phyloP scores from a whole-genome alignment of 1,284 basidiomycete genomes.

The Pascua sp. region DNA sequence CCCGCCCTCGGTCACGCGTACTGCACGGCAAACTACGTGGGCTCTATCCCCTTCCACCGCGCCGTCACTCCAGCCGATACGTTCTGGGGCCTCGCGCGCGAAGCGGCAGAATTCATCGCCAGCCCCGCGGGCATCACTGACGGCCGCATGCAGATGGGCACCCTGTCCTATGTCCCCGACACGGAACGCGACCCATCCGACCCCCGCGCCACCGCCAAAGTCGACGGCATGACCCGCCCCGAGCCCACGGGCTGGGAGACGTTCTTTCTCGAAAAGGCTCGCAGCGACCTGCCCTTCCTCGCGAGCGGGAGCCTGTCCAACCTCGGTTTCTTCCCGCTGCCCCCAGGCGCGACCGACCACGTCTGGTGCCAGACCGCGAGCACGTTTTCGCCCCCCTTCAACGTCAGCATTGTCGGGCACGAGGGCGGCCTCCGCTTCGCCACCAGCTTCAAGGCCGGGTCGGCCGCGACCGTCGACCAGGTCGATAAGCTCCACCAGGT shows the following conservation, averaged over 20 bases:
- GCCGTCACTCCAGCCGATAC: constrained; percentile 2
- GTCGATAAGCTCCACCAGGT: too few relatives aligned
- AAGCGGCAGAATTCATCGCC: background rate
- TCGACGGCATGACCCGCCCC: constrained; percentile 8
- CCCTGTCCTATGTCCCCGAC: constrained; percentile 34
- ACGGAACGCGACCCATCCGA: background rate
- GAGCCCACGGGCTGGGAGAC: constrained; percentile 38
- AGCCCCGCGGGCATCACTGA: background rate
- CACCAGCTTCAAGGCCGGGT: background rate
- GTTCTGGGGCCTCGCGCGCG: constrained; percentile 25
- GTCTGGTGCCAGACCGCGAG: constrained; percentile 29
- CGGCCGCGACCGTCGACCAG: too few relatives aligned
- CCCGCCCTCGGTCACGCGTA: constrained; percentile 17
- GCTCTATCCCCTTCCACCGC: constrained; percentile 10
- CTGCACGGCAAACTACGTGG: constrained; percentile 31
- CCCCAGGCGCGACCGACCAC: constrained; percentile 23
- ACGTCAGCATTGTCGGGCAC: constrained; percentile 27
- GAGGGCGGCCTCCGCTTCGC: constrained; percentile 27
- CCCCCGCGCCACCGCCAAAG: too few relatives aligned
- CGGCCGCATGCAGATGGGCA: constrained; percentile 26
- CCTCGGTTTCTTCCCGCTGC: constrained; percentile 25
- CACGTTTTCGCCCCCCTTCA: constrained; percentile 22
- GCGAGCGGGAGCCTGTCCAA: constrained; percentile 29
- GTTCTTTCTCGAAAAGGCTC: constrained; percentile 21
- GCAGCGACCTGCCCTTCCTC: constrained; percentile 9